Percentiles rank a stretch among this genome's conserved stretches.
phyloP scores from a whole-genome alignment of 2,329 filamentous ascomycete species.

The Cytospora piceicola region DNA sequence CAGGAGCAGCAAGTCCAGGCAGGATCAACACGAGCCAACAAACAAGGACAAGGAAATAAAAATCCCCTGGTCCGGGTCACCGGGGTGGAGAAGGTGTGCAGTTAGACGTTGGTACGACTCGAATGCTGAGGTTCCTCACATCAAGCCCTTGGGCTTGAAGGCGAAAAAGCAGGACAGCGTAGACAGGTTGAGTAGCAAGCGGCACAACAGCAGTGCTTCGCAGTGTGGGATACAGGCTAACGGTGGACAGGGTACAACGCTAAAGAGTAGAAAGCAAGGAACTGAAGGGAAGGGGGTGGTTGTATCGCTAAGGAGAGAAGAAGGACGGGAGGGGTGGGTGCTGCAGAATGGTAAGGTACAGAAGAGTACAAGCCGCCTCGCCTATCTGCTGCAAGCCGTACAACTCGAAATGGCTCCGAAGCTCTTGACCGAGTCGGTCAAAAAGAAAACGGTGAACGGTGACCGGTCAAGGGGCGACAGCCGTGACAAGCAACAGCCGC shows the following conservation, averaged over 20 bases:
- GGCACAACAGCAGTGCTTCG: constrained; percentile 20
- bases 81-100: constrained; percentile 21
- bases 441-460: constrained; percentile 16
- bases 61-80: constrained; percentile 16
- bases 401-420: constrained; percentile 18
- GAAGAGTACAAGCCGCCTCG: constrained; percentile 24
- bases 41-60: constrained; percentile 29
- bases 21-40: constrained; percentile 26
- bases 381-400: constrained; percentile 22
- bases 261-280: constrained; percentile 9
- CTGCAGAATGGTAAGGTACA: constrained; percentile 26
- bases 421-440: constrained; percentile 27
- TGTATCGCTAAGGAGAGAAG: constrained; percentile 8
- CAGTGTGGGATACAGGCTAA: neutral
- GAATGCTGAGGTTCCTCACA: constrained; percentile 21
- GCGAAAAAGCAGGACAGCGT: constrained; percentile 23
- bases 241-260: constrained; percentile 9
- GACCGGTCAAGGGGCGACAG: constrained; percentile 13
- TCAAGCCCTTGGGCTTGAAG: constrained; percentile 18
- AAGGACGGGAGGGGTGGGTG: constrained; percentile 17
- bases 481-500: constrained; percentile 6
- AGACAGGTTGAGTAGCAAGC: constrained; percentile 16
- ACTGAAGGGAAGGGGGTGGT: constrained; percentile 19
- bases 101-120: constrained; percentile 12
- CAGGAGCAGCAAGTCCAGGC: constrained; percentile 23